These are phyloP conservation scores for Cyclotella sp. DNA, from an alignment of 108 stramenopile genomes.

Conservation along the genomic window DNA sequence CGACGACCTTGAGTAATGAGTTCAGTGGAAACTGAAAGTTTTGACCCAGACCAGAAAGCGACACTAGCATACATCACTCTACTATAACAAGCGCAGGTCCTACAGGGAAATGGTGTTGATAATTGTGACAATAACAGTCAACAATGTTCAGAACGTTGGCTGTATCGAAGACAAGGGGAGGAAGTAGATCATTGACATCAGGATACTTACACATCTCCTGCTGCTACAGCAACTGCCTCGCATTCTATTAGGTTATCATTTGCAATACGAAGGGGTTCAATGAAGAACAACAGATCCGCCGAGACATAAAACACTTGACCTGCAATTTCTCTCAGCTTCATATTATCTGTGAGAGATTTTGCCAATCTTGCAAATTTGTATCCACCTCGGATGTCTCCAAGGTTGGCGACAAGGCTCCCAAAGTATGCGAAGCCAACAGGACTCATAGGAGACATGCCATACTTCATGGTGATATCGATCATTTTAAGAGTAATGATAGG, in stretches of 20 bases:
- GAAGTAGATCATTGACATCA: not conserved
- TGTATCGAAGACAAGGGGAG: not conserved
- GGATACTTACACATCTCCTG: constrained; percentile 5
- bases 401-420: constrained; percentile 4
- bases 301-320: constrained; percentile 8
- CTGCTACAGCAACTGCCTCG: not conserved
- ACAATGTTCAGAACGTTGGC: not conserved
- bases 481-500: constrained; percentile 6
- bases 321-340: not conserved
- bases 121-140: not conserved
- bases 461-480: not conserved
- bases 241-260: constrained; percentile 1
- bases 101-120: no score
- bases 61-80: no score
- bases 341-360: not conserved
- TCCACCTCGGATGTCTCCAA: constrained; percentile 2
- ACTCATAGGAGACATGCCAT: constrained; percentile 16
- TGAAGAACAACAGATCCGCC: not conserved
- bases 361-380: constrained; percentile 17
- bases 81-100: no score
- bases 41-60: no score
- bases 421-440: constrained; percentile 18
- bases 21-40: no score
- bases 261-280: constrained; percentile 9
- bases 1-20: no score